These are phyloP conservation scores for Gracilaria gracilis DNA, from an alignment of 23 red algal genomes.

Conservation along the genomic window DNA sequence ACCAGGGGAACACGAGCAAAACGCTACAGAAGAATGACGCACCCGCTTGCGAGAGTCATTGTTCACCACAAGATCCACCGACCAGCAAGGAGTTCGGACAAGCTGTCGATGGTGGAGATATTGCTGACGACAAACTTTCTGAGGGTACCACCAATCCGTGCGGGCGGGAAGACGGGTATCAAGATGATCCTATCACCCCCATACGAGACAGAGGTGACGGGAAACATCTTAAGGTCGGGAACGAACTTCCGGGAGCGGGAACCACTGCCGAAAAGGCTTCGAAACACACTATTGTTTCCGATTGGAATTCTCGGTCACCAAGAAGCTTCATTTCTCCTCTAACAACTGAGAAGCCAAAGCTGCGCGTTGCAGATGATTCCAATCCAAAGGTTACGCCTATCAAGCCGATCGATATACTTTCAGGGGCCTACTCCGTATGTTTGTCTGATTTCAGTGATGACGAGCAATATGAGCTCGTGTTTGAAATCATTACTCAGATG, in stretches of 20 bases:
- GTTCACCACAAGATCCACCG: not conserved
- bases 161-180: not conserved
- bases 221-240: not conserved
- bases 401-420: not conserved
- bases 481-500: slow-evolving; percentile 25
- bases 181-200: slow-evolving; percentile 23
- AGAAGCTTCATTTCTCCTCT: not conserved
- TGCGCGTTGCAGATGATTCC: too few species aligned
- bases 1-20: not conserved
- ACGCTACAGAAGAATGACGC: not conserved
- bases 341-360: not conserved
- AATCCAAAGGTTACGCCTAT: not conserved
- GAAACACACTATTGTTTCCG: not conserved
- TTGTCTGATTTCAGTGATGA: slow-evolving; percentile 8
- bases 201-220: not conserved
- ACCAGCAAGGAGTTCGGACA: not conserved
- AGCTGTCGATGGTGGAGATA: not conserved
- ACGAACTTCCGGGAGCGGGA: not conserved
- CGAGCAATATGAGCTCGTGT: slow-evolving; percentile 17
- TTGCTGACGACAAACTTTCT: slow-evolving; percentile 13
- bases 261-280: not conserved
- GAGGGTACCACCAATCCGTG: slow-evolving; percentile 20
- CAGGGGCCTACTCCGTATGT: not conserved
- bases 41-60: not conserved
- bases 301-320: not conserved